A percentile compares a stretch with the other conserved stretches of the same genome.
Evolutionary conservation across 2,329 filamentous ascomycete genomes (phyloP).

Genomic region (Moelleriella libera): DNA sequence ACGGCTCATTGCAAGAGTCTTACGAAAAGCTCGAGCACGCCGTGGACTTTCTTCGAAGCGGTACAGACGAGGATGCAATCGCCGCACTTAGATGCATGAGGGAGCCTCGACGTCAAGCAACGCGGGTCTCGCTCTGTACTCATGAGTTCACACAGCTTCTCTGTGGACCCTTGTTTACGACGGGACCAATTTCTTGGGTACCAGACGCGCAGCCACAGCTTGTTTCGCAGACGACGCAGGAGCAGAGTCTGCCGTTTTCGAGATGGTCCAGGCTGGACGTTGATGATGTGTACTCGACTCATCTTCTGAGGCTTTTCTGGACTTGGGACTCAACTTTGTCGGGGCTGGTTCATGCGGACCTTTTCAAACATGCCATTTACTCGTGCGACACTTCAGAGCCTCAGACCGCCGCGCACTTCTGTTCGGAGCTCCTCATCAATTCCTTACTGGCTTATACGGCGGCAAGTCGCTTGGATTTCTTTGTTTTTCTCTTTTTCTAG

Average conservation of each 20-base stretch:
- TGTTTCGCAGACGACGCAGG: neutral
- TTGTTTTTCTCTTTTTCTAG: neutral
- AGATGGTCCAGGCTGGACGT: conserved; percentile 8
- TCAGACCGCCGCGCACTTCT: conserved; percentile 5
- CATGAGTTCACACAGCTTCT: neutral
- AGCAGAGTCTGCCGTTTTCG: conserved; percentile 6
- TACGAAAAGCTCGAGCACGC: neutral
- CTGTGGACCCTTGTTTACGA: too few relatives aligned
- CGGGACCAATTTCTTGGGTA: neutral
- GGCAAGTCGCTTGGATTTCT: conserved; percentile 4
- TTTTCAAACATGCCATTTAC: conserved; percentile 7
- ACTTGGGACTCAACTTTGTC: conserved; percentile 10
- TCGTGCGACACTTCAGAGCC: neutral
- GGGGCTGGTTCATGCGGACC: conserved; percentile 5
- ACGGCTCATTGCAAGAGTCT: neutral
- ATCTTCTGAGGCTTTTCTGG: conserved; percentile 10
- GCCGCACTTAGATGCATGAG: neutral
- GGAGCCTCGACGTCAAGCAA: neutral
- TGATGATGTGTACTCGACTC: conserved; percentile 6
- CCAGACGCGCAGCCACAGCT: neutral
- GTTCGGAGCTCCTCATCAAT: conserved; percentile 10
- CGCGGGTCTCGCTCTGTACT: neutral
- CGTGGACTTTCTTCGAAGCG: neutral
- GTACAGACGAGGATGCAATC: conserved; percentile 1
- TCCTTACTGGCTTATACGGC: conserved; percentile 8